These are phyloP conservation scores for Salvia sclarea DNA, from an alignment of 305 asterid species.

Conservation along the genomic window DNA sequence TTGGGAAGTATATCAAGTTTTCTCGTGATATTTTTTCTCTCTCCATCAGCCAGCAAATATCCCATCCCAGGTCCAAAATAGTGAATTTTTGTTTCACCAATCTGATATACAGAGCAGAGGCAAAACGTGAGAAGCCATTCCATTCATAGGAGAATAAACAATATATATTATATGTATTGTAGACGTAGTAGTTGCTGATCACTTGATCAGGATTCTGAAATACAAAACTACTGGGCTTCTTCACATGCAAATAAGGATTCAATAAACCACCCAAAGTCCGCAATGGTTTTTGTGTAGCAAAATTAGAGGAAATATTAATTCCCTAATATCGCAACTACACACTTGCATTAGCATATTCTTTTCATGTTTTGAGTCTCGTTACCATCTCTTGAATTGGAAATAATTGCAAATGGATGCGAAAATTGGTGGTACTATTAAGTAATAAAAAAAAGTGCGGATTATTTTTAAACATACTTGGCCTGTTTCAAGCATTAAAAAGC, in stretches of 20 bases:
- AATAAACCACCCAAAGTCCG: conserved; percentile 72
- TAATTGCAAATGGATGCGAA: no score
- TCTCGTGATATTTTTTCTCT: background rate
- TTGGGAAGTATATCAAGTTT: background rate
- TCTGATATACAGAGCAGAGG: conserved; percentile 1
- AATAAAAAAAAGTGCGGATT: no score
- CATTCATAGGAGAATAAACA: no score
- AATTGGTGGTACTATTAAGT: no score
- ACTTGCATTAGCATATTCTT: background rate
- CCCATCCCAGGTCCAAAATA: background rate
- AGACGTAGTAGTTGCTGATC: no score
- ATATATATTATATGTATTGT: no score
- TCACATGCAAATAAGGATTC: conserved; percentile 78
- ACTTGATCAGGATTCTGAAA: conserved; percentile 97
- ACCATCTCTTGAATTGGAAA: no score
- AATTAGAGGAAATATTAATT: background rate
- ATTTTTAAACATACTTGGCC: no score
- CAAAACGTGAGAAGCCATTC: conserved; percentile 17
- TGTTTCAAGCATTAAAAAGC: background rate
- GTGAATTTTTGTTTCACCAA: conserved; percentile 6
- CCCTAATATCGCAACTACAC: background rate
- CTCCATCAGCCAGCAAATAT: conserved; percentile 11
- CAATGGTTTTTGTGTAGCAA: no score
- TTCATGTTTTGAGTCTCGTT: no score
- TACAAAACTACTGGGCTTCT: conserved; percentile 84